These are phyloP conservation scores for Trametes cingulata DNA, from an alignment of 768 basidiomycete genomes.

Conservation along the genomic window DNA sequence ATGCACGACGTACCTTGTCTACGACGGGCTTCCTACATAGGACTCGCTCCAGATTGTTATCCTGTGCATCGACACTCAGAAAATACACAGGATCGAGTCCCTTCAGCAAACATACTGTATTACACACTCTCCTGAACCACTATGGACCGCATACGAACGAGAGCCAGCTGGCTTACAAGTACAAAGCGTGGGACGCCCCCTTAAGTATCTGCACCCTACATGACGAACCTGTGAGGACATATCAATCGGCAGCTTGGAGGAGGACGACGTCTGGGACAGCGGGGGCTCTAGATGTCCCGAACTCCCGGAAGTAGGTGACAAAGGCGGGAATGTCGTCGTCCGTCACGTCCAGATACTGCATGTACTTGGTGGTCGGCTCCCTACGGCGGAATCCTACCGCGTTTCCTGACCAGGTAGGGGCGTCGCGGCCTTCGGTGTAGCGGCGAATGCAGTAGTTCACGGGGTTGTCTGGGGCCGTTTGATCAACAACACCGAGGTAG, in stretches of 20 bases:
- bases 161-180: too few species aligned
- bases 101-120: too few species aligned
- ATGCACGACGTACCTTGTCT: too few species aligned
- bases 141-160: too few species aligned
- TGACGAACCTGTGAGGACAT: too few species aligned
- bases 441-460: slow-evolving; percentile 5
- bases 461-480: neutral
- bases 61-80: too few species aligned
- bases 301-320: neutral
- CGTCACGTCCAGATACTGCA: slow-evolving; percentile 12
- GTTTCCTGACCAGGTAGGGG: neutral
- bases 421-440: neutral
- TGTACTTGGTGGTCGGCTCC: slow-evolving; percentile 4
- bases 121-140: too few species aligned
- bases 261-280: neutral
- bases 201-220: too few species aligned
- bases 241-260: neutral
- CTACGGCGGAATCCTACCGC: slow-evolving; percentile 1
- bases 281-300: neutral
- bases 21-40: too few species aligned
- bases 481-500: neutral
- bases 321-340: neutral
- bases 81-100: too few species aligned
- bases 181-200: too few species aligned
- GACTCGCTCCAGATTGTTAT: too few species aligned